Evolutionary conservation across 148 eudicot genomes (phyloP), one percentile per base, ranked within the genome.

Genomic region (Nyssa sinensis): DNA sequence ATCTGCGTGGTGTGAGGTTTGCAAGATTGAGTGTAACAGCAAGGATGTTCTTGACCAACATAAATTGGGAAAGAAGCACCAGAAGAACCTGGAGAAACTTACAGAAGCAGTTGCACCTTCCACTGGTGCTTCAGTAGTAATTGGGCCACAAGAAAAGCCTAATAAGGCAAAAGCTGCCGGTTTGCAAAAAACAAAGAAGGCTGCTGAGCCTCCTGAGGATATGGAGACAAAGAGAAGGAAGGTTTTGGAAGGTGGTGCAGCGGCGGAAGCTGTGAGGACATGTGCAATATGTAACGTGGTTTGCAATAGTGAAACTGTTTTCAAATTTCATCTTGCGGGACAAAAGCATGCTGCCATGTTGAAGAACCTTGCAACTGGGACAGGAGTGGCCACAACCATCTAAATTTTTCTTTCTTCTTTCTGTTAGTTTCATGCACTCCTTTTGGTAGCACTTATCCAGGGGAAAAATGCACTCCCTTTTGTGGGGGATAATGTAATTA

Each of bases 261-360:
- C 82, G 14, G 78, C 69, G 16, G 67, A 76, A 49, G 60, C 77
- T 4, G 80, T 84, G 19, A 78, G 82, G 67, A 78, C 66, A 5
- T 88, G 92, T 70, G 60, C 29, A 4, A 27, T 81, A 11, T 86
- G 92, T 70, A 86, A 88, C 66, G 86, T 86, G 31, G 84, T 86
- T 21, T 88, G 92, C 65, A 88, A 86, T 41, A 86, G 89, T 59
- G 92, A 84, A 8, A 64, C 75, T 8, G 92, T 86, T 66, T 84
- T 76, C 72, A 58, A 35, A 1, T 58, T 0, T 71, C 92, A 88
- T 82, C 75, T 86, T 28, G 79, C 81, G 21, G 92, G 92, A 33
- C 78, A 82, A 60, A 88, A 84, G 75, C 92, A 86, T 79, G 80
- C 84, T 57, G 37, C 88, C 41, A 83, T 74, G 84, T 10, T 79